These are phyloP conservation scores for Hirschfeldia incana DNA, from an alignment of 345 rosid genomes.

Conservation along the genomic window DNA sequence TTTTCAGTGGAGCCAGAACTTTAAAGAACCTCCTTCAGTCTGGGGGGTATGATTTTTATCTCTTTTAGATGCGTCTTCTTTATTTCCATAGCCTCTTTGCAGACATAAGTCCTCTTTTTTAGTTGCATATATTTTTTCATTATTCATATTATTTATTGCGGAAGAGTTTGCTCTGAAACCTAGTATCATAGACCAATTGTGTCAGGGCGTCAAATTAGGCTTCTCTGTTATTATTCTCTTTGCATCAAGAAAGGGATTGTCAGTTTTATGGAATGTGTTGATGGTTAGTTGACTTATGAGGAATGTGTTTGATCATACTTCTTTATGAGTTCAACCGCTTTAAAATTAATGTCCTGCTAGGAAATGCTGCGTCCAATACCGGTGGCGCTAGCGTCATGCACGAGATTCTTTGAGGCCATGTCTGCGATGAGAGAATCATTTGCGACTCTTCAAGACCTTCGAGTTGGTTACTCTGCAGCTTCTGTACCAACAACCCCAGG, in stretches of 20 bases:
- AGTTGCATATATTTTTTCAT: background rate
- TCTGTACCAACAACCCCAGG: constrained; percentile 63
- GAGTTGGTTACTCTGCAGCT: constrained; percentile 67
- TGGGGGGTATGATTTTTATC: constrained; percentile 74
- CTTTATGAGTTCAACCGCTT: background rate
- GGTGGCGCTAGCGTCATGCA: constrained; percentile 96
- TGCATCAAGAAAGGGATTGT: background rate
- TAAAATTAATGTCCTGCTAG: constrained; percentile 18
- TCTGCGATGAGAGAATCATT: constrained; percentile 99
- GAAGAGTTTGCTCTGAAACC: background rate
- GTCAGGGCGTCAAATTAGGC: background rate
- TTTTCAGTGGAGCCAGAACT: constrained; percentile 98
- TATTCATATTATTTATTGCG: background rate
- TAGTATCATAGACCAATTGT: background rate
- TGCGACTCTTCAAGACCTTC: constrained; percentile 77
- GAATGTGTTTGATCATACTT: background rate
- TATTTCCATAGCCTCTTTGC: constrained; percentile 7
- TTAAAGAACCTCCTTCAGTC: constrained; percentile 93
- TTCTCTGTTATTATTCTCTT: background rate
- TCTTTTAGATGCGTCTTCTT: constrained; percentile 22
- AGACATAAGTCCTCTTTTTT: background rate
- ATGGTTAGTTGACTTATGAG: background rate
- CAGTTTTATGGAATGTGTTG: background rate
- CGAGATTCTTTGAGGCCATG: constrained; percentile 97
- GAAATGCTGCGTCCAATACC: constrained; percentile 99